These are phyloP conservation scores for Penicillium paneum DNA, from an alignment of 2,329 filamentous ascomycete genomes.

Conservation along the genomic window DNA sequence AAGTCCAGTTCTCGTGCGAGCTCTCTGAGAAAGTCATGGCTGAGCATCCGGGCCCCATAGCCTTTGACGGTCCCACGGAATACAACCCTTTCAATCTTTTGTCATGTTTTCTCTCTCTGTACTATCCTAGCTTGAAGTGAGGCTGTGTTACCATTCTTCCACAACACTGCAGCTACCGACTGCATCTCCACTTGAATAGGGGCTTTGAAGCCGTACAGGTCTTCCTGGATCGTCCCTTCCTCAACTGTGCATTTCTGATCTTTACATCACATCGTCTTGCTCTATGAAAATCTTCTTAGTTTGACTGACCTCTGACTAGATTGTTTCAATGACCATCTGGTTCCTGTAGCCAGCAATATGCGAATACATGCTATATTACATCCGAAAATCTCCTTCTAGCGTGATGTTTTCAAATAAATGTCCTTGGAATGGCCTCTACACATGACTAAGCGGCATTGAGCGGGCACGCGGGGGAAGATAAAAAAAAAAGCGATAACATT, in stretches of 20 bases:
- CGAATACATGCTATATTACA: neutral
- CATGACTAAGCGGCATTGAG: neutral
- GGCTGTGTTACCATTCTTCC: neutral
- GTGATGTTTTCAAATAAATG: neutral
- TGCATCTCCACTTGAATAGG: neutral
- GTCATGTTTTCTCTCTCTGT: neutral
- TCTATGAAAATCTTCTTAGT: no score
- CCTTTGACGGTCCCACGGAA: neutral
- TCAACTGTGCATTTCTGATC: no score
- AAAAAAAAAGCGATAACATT: constrained; percentile 21
- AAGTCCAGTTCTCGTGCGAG: neutral
- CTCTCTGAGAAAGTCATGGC: neutral
- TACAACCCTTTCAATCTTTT: neutral
- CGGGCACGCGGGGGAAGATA: neutral
- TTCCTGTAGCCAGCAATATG: no score
- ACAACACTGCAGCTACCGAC: neutral
- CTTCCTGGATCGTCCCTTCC: neutral
- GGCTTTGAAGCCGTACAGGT: neutral
- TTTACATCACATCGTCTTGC: no score
- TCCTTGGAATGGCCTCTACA: neutral
- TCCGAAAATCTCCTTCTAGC: neutral
- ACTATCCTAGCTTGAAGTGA: neutral
- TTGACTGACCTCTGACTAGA: no score
- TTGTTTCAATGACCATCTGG: no score
- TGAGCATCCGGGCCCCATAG: no score